Evolutionary conservation across 495 filamentous ascomycete genomes (phyloP).

Genomic region (Trichoderma erinaceum): DNA sequence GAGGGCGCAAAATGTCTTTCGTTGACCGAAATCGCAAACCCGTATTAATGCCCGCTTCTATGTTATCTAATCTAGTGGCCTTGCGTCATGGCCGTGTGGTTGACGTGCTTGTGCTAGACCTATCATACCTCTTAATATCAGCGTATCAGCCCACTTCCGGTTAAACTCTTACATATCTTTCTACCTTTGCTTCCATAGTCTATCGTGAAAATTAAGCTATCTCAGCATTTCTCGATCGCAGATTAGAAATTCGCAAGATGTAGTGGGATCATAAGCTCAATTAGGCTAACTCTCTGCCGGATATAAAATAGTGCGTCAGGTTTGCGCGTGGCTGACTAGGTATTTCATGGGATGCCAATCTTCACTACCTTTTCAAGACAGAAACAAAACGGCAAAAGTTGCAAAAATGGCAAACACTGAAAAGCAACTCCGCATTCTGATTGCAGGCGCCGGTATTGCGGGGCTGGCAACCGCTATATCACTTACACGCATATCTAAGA

Average conservation of each 20-base stretch:
- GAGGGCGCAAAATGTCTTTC: not conserved
- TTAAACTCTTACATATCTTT: slow-evolving; percentile 6
- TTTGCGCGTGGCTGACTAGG: not conserved
- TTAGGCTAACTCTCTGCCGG: not conserved
- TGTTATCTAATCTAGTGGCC: not conserved
- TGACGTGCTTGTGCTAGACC: not conserved
- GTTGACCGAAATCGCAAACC: not conserved
- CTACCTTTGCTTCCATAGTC: not conserved
- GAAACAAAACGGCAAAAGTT: not conserved
- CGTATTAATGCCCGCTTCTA: slow-evolving; percentile 10
- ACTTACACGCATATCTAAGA: not conserved
- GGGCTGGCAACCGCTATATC: not conserved
- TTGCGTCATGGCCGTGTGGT: slow-evolving; percentile 5
- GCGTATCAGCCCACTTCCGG: not conserved
- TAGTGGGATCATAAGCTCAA: not conserved
- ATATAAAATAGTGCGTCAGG: not conserved
- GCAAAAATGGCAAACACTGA: not conserved
- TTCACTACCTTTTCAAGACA: not conserved
- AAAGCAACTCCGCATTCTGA: not conserved
- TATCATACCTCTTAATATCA: not conserved
- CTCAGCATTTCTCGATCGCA: not conserved
- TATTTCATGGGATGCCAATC: not conserved
- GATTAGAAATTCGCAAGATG: not conserved
- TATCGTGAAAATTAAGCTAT: not conserved
- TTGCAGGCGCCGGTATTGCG: slow-evolving; percentile 3